phyloP scores from a whole-genome alignment of 129 eudicot genomes.

The Saussurea involucrata region DNA sequence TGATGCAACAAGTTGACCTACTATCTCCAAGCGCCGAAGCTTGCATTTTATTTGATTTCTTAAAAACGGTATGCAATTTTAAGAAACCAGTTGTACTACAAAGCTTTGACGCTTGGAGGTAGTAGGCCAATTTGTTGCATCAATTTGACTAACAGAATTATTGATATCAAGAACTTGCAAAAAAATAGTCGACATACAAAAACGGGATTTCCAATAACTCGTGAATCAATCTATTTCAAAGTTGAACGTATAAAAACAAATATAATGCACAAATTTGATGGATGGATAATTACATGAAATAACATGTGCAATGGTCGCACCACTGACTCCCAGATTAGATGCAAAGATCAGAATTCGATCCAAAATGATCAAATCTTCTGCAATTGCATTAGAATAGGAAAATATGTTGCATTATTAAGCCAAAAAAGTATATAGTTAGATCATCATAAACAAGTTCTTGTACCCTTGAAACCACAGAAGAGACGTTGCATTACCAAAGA shows the following conservation, averaged over 20 bases:
- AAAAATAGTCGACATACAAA: background rate
- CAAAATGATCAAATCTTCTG: slow-evolving; percentile 67
- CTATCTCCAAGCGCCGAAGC: no score
- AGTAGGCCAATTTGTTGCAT: slow-evolving; percentile 61
- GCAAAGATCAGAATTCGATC: slow-evolving; percentile 79
- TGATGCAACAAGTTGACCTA: no score
- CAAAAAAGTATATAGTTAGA: background rate
- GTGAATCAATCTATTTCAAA: background rate
- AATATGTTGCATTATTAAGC: background rate
- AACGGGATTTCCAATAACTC: background rate
- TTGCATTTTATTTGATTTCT: no score
- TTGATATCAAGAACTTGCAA: slow-evolving; percentile 24
- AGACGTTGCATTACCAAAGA: slow-evolving; percentile 97
- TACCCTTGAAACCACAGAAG: slow-evolving; percentile 90
- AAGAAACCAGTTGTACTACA: slow-evolving; percentile 69
- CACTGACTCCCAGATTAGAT: slow-evolving; percentile 68
- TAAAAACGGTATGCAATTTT: slow-evolving; percentile 22
- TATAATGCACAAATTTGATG: background rate
- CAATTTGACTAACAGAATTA: slow-evolving; percentile 55
- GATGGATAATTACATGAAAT: slow-evolving; percentile 56
- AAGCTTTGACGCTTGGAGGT: slow-evolving; percentile 55
- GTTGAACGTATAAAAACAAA: background rate
- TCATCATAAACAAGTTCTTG: slow-evolving; percentile 64
- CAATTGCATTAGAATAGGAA: slow-evolving; percentile 37
- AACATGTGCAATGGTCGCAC: slow-evolving; percentile 96